These are phyloP conservation scores for Pseudomicrostroma phylloplanum DNA, from an alignment of 1,284 basidiomycete genomes.

Conservation along the genomic window DNA sequence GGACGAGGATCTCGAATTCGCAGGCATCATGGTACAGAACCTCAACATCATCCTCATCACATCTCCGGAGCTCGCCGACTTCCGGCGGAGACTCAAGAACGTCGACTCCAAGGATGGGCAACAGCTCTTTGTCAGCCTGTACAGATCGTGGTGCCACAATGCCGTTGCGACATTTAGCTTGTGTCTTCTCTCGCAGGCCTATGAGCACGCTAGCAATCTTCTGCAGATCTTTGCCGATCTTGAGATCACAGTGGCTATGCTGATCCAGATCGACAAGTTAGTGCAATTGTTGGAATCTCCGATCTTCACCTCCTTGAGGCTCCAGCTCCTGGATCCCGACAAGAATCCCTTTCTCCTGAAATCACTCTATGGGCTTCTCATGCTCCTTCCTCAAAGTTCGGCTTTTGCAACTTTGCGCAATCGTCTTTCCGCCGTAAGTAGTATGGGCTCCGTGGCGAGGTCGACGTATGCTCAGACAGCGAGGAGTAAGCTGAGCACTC, in stretches of 20 bases:
- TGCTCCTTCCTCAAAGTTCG: slow-evolving; percentile 93
- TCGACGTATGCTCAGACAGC: slow-evolving; percentile 14
- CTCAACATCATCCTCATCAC: slow-evolving; percentile 94
- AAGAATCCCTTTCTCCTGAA: slow-evolving; percentile 94
- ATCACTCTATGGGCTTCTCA: slow-evolving; percentile 91
- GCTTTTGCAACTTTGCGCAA: slow-evolving; percentile 93
- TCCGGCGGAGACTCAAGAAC: slow-evolving; percentile 83
- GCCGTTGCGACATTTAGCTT: slow-evolving; percentile 92
- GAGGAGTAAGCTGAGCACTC: slow-evolving; percentile 17
- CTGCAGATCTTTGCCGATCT: slow-evolving; percentile 90
- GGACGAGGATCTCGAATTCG: slow-evolving; percentile 97
- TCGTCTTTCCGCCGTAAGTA: slow-evolving; percentile 86
- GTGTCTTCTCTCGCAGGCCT: slow-evolving; percentile 92
- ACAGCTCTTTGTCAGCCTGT: slow-evolving; percentile 81
- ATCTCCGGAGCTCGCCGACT: slow-evolving; percentile 87
- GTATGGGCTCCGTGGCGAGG: slow-evolving; percentile 79
- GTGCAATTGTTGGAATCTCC: slow-evolving; percentile 97
- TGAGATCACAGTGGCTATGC: slow-evolving; percentile 86
- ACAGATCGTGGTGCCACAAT: slow-evolving; percentile 97
- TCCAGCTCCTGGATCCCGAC: slow-evolving; percentile 94
- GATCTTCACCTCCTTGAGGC: slow-evolving; percentile 92
- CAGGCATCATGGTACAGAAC: slow-evolving; percentile 93
- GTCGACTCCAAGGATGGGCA: slow-evolving; percentile 84
- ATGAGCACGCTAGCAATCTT: slow-evolving; percentile 95
- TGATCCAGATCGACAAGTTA: slow-evolving; percentile 96